These are phyloP conservation scores for Erysiphe pulchra DNA, from an alignment of 2,329 filamentous ascomycete species.

Conservation along the genomic window DNA sequence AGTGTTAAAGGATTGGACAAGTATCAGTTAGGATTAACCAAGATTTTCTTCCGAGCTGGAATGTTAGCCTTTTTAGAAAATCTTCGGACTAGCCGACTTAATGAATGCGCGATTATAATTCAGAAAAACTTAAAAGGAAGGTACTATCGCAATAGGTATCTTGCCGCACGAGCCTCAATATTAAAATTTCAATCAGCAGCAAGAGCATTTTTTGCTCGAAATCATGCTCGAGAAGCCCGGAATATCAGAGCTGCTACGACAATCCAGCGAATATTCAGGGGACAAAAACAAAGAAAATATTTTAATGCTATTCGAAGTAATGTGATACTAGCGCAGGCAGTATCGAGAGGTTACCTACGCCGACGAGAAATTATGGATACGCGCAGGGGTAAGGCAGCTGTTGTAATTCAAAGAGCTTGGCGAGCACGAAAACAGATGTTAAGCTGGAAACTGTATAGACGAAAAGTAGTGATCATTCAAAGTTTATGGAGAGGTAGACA, in stretches of 20 bases:
- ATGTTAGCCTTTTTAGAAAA: slow-evolving; percentile 98
- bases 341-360: slow-evolving; percentile 75
- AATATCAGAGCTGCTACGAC: slow-evolving; percentile 71
- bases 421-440: slow-evolving; percentile 53
- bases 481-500: slow-evolving; percentile 71
- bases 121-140: slow-evolving; percentile 94
- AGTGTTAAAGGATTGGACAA: slow-evolving; percentile 60
- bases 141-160: slow-evolving; percentile 78
- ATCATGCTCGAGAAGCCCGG: slow-evolving; percentile 53
- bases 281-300: slow-evolving; percentile 63
- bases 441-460: slow-evolving; percentile 68
- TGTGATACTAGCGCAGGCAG: slow-evolving; percentile 67
- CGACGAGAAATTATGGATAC: slow-evolving; percentile 86
- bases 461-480: slow-evolving; percentile 72
- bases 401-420: slow-evolving; percentile 79
- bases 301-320: slow-evolving; percentile 60
- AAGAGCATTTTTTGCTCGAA: slow-evolving; percentile 55
- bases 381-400: slow-evolving; percentile 70
- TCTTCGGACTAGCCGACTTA: slow-evolving; percentile 66
- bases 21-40: slow-evolving; percentile 90
- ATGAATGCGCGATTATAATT: slow-evolving; percentile 88
- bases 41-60: slow-evolving; percentile 97
- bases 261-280: slow-evolving; percentile 88
- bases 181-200: slow-evolving; percentile 54
- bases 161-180: slow-evolving; percentile 64